Base-by-base conservation (phyloP, 2,329 filamentous ascomycete genomes). In the Penicillium freii region DNA sequence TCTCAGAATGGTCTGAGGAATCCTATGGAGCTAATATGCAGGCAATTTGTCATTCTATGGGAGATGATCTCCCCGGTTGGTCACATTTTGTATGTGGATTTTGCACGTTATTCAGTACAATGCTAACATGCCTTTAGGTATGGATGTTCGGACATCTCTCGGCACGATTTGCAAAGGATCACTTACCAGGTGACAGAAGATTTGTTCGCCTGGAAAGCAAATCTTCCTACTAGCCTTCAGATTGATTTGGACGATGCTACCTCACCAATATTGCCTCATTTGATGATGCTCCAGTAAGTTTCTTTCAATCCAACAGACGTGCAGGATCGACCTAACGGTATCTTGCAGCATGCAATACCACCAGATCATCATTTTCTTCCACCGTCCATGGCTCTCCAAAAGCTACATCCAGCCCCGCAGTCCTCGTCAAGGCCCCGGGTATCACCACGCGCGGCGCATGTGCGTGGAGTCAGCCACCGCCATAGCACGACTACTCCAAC, bases 381-480 rank as follows among this genome's bases (percentile, higher is more conserved):
- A 78, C 44, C 69, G 77, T 2, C 77, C 77, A 13, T 78, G 75
- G 73, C 72, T 78, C 19, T 77, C 77, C 3, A 73, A 76, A 55
- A 72, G 65, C 46, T 75, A 75, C 49, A 74, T 76, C 38, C 76
- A 78, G 56, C 76, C 76, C 3, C 69, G 70, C 23, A 69, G 66
- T 34, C 75, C 75, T 4, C 71, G 72, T 15, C 75, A 76, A 60
- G 77, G 76, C n/a, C 74, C 71, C 1, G 77, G 77, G 10, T 76
- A 77, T 33, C 71, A 73, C 45, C 77, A 79, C 46, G 77, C 77
- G 0, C 73, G 77, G 33, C 69, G 72, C 53, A 75, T 76, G 64
- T 79, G 76, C 64, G 73, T 77, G 15, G 72, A 78, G 38, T 75
- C 75, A 0, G 73, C 77, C 1, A 73, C 66, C 4, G 70, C 72